Evolutionary conservation across 108 stramenopile species (phyloP), one percentile per base, ranked within the genome.

Genomic region (Nitzschia palea): DNA sequence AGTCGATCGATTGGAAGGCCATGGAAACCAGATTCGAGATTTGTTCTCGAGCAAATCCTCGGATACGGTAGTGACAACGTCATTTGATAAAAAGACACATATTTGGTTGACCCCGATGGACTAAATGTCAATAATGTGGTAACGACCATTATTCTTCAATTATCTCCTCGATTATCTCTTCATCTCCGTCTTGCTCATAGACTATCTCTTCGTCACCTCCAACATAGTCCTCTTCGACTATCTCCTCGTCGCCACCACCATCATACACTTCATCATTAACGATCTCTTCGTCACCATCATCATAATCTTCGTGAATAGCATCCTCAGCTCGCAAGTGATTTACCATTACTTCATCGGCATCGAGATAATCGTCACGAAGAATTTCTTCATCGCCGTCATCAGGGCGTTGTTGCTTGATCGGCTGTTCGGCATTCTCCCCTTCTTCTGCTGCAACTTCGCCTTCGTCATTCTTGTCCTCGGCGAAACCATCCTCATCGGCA

Each of bases 41-140:
- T 71, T 93, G 59, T 90, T 60, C 69, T 83, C 81, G 18, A 87
- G 87, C 35, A 44, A 48, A 0, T 55, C 54, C 5, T 80, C 79
- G 0, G 86, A 93, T 44, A 89, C 89, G 3, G 48, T 93, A 20
- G 80, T 79, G 25, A 87, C 89, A 20, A 87, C 86, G 9, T 87
- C 87, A 3, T 93, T 87, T 75, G 92, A 93, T 56, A 88, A 84
- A 58, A 66, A 80, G 30, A 86, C 86, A 2, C 73, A 84, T 23
- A 53, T 93, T 44, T 93, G 92, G 92, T 30, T 68, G 4, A 23
- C 47, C 4, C 47, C 47, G 22, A 18, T 48, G 5, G 47, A 48
- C 17, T 48, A 48, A 20, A 12, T 48, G 15, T 5, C 4, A 48
- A 4, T 4, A 48, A 18, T 8, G 15, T 18, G 47, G 17, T 48